Evolutionary conservation across 768 basidiomycete species (phyloP).

Genomic region (Pisolithus microcarpus): DNA sequence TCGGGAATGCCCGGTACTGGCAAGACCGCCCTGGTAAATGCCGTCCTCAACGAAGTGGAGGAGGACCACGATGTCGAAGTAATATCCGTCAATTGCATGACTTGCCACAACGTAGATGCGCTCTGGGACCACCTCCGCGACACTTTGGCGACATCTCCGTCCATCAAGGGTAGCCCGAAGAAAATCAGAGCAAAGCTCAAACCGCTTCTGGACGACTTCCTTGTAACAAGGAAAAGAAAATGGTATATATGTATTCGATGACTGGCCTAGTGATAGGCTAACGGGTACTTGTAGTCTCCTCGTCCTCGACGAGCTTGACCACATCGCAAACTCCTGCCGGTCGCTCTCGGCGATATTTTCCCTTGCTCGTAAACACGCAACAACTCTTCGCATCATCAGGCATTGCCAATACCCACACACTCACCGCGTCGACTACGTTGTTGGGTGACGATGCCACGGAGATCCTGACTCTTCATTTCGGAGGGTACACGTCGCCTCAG

Average conservation of each 20-base stretch:
- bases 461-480: slow-evolving; percentile 68
- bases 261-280: slow-evolving; percentile 13
- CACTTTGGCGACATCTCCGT: slow-evolving; percentile 36
- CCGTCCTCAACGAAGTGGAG: slow-evolving; percentile 44
- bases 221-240: slow-evolving; percentile 41
- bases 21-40: slow-evolving; percentile 79
- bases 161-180: slow-evolving; percentile 29
- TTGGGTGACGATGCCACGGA: slow-evolving; percentile 29
- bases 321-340: slow-evolving; percentile 57
- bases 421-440: slow-evolving; percentile 49
- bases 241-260: slow-evolving; percentile 32
- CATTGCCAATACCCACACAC: slow-evolving; percentile 85
- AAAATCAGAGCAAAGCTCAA: slow-evolving; percentile 40
- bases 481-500: slow-evolving; percentile 69
- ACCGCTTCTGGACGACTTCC: slow-evolving; percentile 39
- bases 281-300: slow-evolving; percentile 44
- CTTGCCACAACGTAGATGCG: slow-evolving; percentile 55
- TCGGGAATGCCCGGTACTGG: slow-evolving; percentile 92
- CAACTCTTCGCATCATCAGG: slow-evolving; percentile 65
- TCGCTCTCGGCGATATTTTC: slow-evolving; percentile 59
- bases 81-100: slow-evolving; percentile 74
- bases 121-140: slow-evolving; percentile 66
- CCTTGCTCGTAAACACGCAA: slow-evolving; percentile 47
- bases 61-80: slow-evolving; percentile 36
- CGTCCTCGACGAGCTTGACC: slow-evolving; percentile 83